These are phyloP conservation scores for Tetratostichococcus sp. DNA, from an alignment of 139 green algal species.

Conservation along the genomic window DNA sequence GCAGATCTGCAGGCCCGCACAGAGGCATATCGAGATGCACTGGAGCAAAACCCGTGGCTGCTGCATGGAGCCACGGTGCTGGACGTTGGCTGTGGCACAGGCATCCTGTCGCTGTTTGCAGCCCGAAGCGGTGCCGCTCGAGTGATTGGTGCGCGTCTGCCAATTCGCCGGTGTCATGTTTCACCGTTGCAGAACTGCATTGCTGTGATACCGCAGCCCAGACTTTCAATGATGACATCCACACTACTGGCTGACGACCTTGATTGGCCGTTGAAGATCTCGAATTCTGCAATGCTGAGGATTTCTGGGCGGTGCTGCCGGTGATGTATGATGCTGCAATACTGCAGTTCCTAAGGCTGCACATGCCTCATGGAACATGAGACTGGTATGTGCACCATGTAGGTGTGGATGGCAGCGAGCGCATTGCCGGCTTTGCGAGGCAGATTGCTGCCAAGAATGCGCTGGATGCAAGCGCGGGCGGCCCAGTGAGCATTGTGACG, in stretches of 20 bases:
- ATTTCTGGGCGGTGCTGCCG: no score
- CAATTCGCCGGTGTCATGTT: not conserved
- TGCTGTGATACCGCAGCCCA: no score
- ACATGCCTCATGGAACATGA: no score
- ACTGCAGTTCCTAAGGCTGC: not conserved
- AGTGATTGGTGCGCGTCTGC: constrained; percentile 51
- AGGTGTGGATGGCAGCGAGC: constrained; percentile 42
- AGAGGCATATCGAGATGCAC: constrained; percentile 69
- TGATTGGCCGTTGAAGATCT: not conserved
- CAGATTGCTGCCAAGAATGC: constrained; percentile 47
- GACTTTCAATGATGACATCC: not conserved
- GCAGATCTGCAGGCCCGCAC: constrained; percentile 59
- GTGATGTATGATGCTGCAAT: no score
- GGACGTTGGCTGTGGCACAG: constrained; percentile 94
- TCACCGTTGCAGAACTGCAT: not conserved
- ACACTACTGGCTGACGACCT: not conserved
- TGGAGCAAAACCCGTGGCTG: constrained; percentile 74
- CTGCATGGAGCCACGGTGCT: constrained; percentile 68
- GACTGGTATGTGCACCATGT: no score
- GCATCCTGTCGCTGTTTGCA: constrained; percentile 93
- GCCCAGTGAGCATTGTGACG: constrained; percentile 56
- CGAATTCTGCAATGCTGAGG: constrained; percentile 1
- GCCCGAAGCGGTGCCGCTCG: constrained; percentile 62
- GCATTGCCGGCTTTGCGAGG: constrained; percentile 58
- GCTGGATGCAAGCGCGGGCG: constrained; percentile 21